phyloP scores from a whole-genome alignment of 768 basidiomycete species.

The Mycena galericulata region DNA sequence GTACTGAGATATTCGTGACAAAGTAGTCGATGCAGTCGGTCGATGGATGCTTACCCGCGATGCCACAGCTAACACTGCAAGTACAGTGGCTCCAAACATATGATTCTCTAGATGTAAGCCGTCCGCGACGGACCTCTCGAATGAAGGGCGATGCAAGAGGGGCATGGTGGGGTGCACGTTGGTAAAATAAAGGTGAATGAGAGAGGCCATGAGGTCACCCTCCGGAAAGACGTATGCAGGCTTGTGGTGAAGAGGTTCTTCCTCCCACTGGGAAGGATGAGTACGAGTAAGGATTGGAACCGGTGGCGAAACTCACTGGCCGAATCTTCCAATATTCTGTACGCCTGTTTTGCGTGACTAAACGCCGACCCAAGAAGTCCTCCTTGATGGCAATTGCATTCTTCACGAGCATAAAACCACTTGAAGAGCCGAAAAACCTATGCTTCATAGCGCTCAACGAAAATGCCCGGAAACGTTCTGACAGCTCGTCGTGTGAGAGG shows the following conservation, averaged over 20 bases:
- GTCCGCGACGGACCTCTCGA: conserved; percentile 60
- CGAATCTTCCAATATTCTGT: conserved; percentile 38
- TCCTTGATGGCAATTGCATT: conserved; percentile 56
- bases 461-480: conserved; percentile 47
- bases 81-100: conserved; percentile 66
- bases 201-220: conserved; percentile 55
- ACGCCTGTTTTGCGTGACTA: conserved; percentile 16
- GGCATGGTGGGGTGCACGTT: conserved; percentile 62
- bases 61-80: conserved; percentile 75
- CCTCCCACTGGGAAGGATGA: conserved; percentile 52
- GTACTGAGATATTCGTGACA: conserved; percentile 57
- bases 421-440: conserved; percentile 58
- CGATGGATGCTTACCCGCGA: conserved; percentile 53
- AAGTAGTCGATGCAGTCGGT: conserved; percentile 47
- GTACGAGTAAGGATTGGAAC: not conserved
- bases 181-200: conserved; percentile 72
- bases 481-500: conserved; percentile 47
- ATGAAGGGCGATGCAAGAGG: conserved; percentile 76
- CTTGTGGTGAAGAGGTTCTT: conserved; percentile 37
- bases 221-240: conserved; percentile 58
- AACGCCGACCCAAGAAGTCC: conserved; percentile 21
- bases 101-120: conserved; percentile 62
- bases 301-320: conserved; percentile 15
- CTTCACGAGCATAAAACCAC: conserved; percentile 56
- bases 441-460: conserved; percentile 45